Evolutionary conservation across 1,284 basidiomycete species (phyloP), one percentile per base, ranked within the genome.

Genomic region (Boletus sp.): DNA sequence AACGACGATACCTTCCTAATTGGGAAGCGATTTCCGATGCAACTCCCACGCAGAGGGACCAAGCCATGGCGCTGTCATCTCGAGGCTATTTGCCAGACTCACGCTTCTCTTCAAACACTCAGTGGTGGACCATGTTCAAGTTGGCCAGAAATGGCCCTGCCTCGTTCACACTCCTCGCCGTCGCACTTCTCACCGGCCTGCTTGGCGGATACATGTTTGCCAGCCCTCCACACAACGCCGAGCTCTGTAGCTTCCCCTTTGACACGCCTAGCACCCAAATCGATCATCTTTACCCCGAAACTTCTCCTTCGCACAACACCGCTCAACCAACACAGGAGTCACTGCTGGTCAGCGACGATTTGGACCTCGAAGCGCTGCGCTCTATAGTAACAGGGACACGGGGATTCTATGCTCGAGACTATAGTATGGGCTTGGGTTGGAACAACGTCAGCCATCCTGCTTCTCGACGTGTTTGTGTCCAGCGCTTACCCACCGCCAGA

Each of bases 341-440:
- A 8, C 41, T 62, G 43, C 47, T 50, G 40, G 62, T 20, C 44
- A 51, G 47, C 22, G 52, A 60, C 23, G 51, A 58, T 23, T 36
- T 54, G 41, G 54, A 55, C 36, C 59, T 64, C 29, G 52, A 62
- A 13, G 40, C 41, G 32, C 41, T 65, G 33, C 62, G 20, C 34
- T 51, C 55, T 19, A 46, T 62, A 1, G 53, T 67, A 10, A 17
- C 54, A 36, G 38, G 48, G 10, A 63, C 63, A 12, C 50, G 51
- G 48, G 65, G 65, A 3, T 66, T 54, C 39, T 69, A 69, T 44
- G 56, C 62, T 29, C 64, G 67, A 20, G 67, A 66, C 39, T 66
- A 54, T 30, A 68, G 60, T 13, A 53, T 66, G 60, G 53, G 51
- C 1, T 46, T 66, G 12, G 65, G 65, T 25, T 66, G 67, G 67